A percentile compares a stretch with the other conserved stretches of the same genome.
Evolutionary conservation across 306 rosid genomes (phyloP).

Genomic region (Arachis stenosperma): DNA sequence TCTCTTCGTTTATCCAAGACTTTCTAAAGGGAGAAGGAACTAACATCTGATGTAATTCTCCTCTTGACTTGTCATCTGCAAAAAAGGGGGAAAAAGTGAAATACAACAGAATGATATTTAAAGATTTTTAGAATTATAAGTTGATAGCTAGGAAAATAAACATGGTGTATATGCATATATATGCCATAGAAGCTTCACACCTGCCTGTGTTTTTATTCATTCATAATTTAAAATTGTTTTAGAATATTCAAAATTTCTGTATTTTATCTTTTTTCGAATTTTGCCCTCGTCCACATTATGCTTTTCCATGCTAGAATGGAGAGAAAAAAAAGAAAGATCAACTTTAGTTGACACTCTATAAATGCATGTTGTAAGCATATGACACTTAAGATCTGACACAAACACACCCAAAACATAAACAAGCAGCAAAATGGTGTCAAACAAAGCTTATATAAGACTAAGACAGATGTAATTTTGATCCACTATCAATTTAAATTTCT

Average conservation of each 20-base stretch:
- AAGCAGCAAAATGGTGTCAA: background rate
- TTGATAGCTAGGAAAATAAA: slow-evolving; percentile 8
- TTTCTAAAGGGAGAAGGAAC: slow-evolving; percentile 65
- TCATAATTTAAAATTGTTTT: background rate
- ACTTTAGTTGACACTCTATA: background rate
- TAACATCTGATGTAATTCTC: slow-evolving; percentile 77
- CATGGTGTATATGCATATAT: too few relatives aligned
- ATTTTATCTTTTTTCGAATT: background rate
- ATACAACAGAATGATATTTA: slow-evolving; percentile 8
- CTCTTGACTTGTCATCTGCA: slow-evolving; percentile 63
- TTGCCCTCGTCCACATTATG: background rate
- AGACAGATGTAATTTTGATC: slow-evolving; percentile 18
- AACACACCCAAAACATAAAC: background rate
- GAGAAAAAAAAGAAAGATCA: too few relatives aligned
- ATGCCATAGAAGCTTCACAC: too few relatives aligned
- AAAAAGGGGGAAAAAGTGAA: slow-evolving; percentile 34
- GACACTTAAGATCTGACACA: background rate
- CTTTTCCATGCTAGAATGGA: background rate
- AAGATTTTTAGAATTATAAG: slow-evolving; percentile 13
- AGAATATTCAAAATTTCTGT: background rate
- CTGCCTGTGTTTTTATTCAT: too few relatives aligned
- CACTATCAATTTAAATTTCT: background rate
- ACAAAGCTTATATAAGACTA: slow-evolving; percentile 18
- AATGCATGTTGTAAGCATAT: background rate
- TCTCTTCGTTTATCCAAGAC: slow-evolving; percentile 56